These are phyloP conservation scores for Cyclotella choctawhatcheeana DNA, from an alignment of 108 stramenopile species.

Conservation along the genomic window DNA sequence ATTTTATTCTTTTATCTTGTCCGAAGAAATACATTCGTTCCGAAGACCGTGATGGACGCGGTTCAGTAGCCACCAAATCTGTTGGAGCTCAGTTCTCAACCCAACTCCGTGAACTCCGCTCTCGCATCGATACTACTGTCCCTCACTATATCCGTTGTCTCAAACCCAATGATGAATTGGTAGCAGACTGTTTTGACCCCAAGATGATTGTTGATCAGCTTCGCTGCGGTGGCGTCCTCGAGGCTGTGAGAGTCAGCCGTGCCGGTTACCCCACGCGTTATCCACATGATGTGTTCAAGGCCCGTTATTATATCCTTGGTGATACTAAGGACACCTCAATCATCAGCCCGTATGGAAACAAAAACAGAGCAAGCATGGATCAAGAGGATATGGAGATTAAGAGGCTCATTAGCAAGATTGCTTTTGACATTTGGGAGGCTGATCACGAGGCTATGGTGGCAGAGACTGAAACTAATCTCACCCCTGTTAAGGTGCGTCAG, in stretches of 20 bases:
- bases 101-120: constrained; percentile 81
- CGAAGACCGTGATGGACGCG: constrained; percentile 42
- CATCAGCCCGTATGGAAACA: constrained; percentile 57
- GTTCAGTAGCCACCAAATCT: constrained; percentile 81
- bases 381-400: constrained; percentile 60
- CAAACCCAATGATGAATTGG: constrained; percentile 88
- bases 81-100: constrained; percentile 90
- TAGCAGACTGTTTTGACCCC: constrained; percentile 68
- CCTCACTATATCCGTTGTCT: constrained; percentile 94
- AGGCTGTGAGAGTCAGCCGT: constrained; percentile 95
- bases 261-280: constrained; percentile 94
- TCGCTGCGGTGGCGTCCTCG: constrained; percentile 98
- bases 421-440: constrained; percentile 82
- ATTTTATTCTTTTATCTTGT: too few relatives aligned
- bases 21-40: too few relatives aligned
- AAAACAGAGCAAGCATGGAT: constrained; percentile 26
- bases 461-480: constrained; percentile 40
- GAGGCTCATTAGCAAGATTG: constrained; percentile 80
- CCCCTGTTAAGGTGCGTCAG: constrained; percentile 25
- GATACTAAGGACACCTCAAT: constrained; percentile 56
- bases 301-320: constrained; percentile 83
- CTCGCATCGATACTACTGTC: constrained; percentile 82
- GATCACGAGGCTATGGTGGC: constrained; percentile 67
- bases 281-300: constrained; percentile 82
- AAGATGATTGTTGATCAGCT: constrained; percentile 91